Percentiles rank a stretch among this genome's conserved stretches.
Conservation (phyloP, 139 green algal genomes). For the Coccomyxa sp. region DNA sequence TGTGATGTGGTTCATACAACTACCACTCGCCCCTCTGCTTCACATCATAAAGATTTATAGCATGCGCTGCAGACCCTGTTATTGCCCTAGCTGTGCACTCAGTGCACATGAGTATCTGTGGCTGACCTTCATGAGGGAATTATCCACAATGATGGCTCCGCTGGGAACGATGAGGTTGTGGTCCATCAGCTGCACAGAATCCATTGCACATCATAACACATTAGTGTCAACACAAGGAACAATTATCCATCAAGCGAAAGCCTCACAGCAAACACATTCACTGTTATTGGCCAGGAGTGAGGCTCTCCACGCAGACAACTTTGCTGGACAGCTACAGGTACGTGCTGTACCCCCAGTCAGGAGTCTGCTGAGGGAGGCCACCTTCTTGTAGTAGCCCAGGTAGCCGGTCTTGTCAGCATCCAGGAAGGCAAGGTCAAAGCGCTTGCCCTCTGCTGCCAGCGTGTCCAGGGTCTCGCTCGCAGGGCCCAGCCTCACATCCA, state of each 20-base stretch:
- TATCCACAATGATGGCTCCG: conserved; percentile 45
- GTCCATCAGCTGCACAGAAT: conserved; percentile 31
- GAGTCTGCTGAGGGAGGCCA: background rate
- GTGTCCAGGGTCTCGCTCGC: conserved; percentile 22
- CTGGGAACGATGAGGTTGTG: conserved; percentile 35
- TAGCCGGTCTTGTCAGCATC: conserved; percentile 56
- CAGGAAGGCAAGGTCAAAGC: conserved; percentile 45
- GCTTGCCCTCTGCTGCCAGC: conserved; percentile 19
- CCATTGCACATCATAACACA: too few species aligned
- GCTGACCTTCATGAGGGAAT: conserved; percentile 49
- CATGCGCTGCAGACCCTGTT: too few species aligned
- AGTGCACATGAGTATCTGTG: too few species aligned
- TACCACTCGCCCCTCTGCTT: too few species aligned
- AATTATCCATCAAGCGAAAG: background rate
- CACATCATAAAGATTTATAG: too few species aligned
- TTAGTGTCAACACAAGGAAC: background rate
- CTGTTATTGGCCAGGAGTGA: background rate
- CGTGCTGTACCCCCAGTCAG: background rate
- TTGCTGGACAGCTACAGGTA: background rate
- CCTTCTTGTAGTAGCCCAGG: conserved; percentile 33
- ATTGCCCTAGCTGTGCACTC: too few species aligned
- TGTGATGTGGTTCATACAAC: too few species aligned
- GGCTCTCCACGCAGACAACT: background rate
- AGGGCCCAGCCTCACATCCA: conserved; percentile 24
- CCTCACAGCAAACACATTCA: background rate